phyloP scores from a whole-genome alignment of 2,329 filamentous ascomycete species.

The Colletotrichum chlorophyti region DNA sequence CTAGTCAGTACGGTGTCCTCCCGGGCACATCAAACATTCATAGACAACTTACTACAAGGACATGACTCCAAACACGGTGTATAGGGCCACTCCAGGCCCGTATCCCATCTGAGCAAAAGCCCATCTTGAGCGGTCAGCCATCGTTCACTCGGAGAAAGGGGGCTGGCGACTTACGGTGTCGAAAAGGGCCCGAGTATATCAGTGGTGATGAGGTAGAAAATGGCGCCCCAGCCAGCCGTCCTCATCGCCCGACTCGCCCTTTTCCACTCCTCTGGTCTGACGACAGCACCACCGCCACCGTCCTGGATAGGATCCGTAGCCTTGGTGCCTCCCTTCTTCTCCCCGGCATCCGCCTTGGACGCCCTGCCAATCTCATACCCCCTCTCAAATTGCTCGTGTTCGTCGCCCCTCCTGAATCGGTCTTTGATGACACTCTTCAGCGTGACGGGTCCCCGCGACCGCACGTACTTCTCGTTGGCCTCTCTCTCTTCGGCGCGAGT shows the following conservation, averaged over 20 bases:
- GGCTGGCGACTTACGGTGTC: constrained; percentile 37
- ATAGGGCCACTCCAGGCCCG: constrained; percentile 52
- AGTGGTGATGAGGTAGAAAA: constrained; percentile 57
- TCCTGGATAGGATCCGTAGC: neutral
- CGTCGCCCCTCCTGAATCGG: constrained; percentile 27
- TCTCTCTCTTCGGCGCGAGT: constrained; percentile 32
- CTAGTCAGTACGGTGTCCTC: too few relatives aligned
- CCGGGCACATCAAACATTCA: too few relatives aligned
- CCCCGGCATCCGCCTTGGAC: neutral
- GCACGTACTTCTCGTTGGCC: constrained; percentile 19
- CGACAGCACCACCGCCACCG: constrained; percentile 1
- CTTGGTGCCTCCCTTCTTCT: constrained; percentile 4
- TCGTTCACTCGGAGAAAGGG: neutral
- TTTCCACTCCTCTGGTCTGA: constrained; percentile 50
- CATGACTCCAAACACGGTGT: constrained; percentile 49
- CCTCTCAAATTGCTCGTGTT: constrained; percentile 16
- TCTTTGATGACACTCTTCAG: constrained; percentile 25
- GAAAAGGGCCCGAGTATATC: constrained; percentile 53
- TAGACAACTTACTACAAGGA: constrained; percentile 12
- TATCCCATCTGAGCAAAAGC: constrained; percentile 43
- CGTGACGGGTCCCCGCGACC: constrained; percentile 24
- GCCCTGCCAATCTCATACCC: neutral
- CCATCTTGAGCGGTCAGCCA: constrained; percentile 7
- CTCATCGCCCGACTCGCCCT: constrained; percentile 52
- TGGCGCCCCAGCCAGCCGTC: constrained; percentile 52